Base-by-base conservation (phyloP, 805 yeast species). In the Nakazawaea sp. region DNA sequence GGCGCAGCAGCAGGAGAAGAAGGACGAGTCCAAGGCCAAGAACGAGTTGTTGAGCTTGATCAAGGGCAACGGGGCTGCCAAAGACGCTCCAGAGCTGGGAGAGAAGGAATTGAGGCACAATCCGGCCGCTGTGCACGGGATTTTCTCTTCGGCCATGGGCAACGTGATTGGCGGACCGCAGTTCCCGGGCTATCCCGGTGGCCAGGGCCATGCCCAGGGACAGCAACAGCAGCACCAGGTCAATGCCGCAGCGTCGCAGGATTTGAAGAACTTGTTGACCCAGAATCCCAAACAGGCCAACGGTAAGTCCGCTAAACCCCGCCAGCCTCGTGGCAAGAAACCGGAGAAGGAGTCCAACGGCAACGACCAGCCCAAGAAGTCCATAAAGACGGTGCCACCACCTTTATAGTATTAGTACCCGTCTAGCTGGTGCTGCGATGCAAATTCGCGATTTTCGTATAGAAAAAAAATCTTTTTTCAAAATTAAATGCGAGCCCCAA, bases 21-120 rank as follows among this genome's bases (percentile, higher is more conserved):
- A 35, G 39, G 29, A 44, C 47, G 32, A 53, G 50, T 48, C 56
- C 21, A 52, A 58, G 47, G 52, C 52, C 24, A 53, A 65, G 5
- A 63, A 64, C 36, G 77, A 70, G 33, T 53, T 74, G 19, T 52
- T 73, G 40, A 58, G 64, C 7, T 51, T 67, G 38, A 61, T 74
- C 42, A 69, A 70, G 46, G 54, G 56, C 11, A 25, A 28, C 8
- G 23, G 9, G n/a, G n/a, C n/a, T n/a, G 24, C 24, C 24, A 21
- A 21, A 21, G 10, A 7, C 10, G 24, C 7, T 8, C 10, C 10
- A 8, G 24, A 21, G 24, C 7, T 8, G 24, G 24, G 10, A 7
- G 24, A 21, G 10, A 21, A 21, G 24, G 24, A 7, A 7, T 8
- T 27, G 13, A 27, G 27, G 16, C 38, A 41, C 18, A 43, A 44